Conservation (phyloP, 2,329 filamentous ascomycete genomes). For the Stachybotrys elegans region DNA sequence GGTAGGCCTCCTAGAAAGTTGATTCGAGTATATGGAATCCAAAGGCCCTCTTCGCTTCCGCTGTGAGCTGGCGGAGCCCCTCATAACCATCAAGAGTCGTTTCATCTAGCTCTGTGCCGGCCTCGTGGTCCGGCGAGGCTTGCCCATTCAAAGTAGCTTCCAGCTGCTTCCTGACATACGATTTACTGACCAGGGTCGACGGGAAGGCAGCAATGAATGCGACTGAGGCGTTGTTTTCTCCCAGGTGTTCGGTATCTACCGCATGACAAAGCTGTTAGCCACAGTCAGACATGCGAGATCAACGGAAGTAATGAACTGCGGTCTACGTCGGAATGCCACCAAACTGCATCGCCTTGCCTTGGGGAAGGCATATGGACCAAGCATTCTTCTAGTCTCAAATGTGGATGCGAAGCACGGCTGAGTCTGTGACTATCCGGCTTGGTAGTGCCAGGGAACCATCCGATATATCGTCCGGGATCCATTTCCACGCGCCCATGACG, state of each 20-base stretch:
- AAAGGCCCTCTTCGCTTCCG: constrained; percentile 8
- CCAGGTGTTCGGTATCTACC: constrained; percentile 31
- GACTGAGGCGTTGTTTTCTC: constrained; percentile 25
- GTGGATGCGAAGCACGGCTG: too few relatives aligned
- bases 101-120: constrained; percentile 8
- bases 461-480: too few relatives aligned
- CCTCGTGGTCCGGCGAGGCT: constrained; percentile 5
- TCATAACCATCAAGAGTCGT: constrained; percentile 10
- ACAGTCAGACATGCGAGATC: constrained; percentile 5
- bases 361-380: too few relatives aligned
- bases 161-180: constrained; percentile 15
- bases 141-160: constrained; percentile 7
- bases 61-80: constrained; percentile 5
- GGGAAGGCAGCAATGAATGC: constrained; percentile 31
- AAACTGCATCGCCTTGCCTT: too few relatives aligned
- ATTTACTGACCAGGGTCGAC: constrained; percentile 20
- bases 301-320: too few relatives aligned
- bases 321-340: too few relatives aligned
- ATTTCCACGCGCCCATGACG: too few relatives aligned
- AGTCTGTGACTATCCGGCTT: too few relatives aligned
- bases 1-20: too few relatives aligned
- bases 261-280: constrained; percentile 27
- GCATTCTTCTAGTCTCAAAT: too few relatives aligned
- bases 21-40: constrained; percentile 8
- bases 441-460: too few relatives aligned